Evolutionary conservation across 1,284 basidiomycete genomes (phyloP).

Genomic region (Cutaneotrichosporon sp.): DNA sequence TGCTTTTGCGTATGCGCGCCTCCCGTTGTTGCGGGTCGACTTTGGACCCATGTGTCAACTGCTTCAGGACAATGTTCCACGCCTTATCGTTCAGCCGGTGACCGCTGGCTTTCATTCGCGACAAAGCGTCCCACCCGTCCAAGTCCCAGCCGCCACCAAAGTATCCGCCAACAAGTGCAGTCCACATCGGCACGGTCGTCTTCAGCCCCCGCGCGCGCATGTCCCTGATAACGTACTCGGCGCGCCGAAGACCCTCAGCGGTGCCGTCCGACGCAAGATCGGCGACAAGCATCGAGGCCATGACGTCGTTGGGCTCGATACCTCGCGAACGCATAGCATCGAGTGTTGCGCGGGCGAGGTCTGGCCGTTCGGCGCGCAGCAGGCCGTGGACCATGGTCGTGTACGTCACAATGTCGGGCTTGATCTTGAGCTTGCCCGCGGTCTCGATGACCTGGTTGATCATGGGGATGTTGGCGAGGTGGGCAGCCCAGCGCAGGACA

Average conservation of each 20-base stretch:
- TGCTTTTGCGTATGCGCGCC: not conserved
- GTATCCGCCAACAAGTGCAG: conserved; percentile 44
- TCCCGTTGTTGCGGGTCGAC: conserved; percentile 22
- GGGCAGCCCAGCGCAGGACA: conserved; percentile 62
- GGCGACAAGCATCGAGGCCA: conserved; percentile 68
- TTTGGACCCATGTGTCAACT: conserved; percentile 20
- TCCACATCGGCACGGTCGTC: conserved; percentile 47
- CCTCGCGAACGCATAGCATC: conserved; percentile 67
- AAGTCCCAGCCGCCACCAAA: conserved; percentile 41
- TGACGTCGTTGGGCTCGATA: conserved; percentile 65
- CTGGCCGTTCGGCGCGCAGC: conserved; percentile 60
- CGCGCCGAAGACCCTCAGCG: conserved; percentile 57
- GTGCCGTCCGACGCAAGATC: conserved; percentile 60
- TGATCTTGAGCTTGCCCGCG: conserved; percentile 52
- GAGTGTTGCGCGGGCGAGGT: conserved; percentile 61
- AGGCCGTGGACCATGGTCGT: conserved; percentile 71
- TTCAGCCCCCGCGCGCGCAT: conserved; percentile 60
- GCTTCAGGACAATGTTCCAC: conserved; percentile 70
- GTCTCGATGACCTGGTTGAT: conserved; percentile 61
- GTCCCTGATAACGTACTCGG: conserved; percentile 60
- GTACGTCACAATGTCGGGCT: conserved; percentile 72
- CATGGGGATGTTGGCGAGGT: conserved; percentile 57
- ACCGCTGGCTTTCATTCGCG: conserved; percentile 58
- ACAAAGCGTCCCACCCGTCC: conserved; percentile 53
- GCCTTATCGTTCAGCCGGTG: conserved; percentile 58